These are phyloP conservation scores for Apiosordaria backusii DNA, from an alignment of 495 filamentous ascomycete species.

Conservation along the genomic window DNA sequence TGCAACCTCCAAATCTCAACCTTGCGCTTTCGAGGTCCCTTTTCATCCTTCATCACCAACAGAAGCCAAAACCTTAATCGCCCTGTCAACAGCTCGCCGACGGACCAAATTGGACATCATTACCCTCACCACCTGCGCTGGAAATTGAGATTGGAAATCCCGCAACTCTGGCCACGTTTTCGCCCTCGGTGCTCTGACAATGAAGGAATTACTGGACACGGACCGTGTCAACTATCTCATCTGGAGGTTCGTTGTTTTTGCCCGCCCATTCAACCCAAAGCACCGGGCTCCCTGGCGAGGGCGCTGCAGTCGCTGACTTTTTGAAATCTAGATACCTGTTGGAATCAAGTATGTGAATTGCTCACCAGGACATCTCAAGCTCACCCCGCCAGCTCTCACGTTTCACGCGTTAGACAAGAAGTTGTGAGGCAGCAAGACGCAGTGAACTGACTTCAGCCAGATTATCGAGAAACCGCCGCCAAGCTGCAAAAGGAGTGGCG, in stretches of 20 bases:
- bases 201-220: constrained; percentile 70
- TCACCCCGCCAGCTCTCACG: constrained; percentile 4
- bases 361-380: constrained; percentile 7
- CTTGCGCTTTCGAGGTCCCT: constrained; percentile 33
- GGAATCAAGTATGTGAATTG: constrained; percentile 70
- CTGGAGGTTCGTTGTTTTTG: constrained; percentile 75
- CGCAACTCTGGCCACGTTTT: constrained; percentile 19
- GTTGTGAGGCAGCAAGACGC: constrained; percentile 13
- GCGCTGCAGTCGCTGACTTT: constrained; percentile 23
- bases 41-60: constrained; percentile 29
- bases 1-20: constrained; percentile 37
- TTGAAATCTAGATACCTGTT: constrained; percentile 68
- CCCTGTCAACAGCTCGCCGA: constrained; percentile 12
- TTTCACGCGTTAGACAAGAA: constrained; percentile 18
- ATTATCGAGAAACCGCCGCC: constrained; percentile 69
- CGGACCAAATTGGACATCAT: not conserved
- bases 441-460: constrained; percentile 40
- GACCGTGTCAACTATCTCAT: constrained; percentile 98
- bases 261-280: constrained; percentile 15
- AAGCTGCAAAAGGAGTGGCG: constrained; percentile 80
- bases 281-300: not conserved
- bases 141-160: not conserved
- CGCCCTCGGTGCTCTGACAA: constrained; percentile 33
- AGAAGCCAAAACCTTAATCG: constrained; percentile 10
- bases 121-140: not conserved